Evolutionary conservation across 176 grass and related monocot species (phyloP), one percentile per base, ranked within the genome.

Genomic region (Zoysia japonica): DNA sequence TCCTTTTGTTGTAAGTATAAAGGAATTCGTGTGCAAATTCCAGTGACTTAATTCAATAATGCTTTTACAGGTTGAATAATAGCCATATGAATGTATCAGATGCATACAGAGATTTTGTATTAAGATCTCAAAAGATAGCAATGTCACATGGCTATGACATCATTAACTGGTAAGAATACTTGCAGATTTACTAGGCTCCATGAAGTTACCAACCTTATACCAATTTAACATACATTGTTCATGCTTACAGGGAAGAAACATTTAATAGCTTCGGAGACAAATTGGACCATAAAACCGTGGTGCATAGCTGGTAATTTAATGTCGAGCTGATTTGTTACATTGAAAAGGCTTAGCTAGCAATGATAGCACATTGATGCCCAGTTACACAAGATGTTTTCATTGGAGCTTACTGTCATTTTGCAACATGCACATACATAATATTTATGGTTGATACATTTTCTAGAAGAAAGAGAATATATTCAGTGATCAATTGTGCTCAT

Each of bases 121-220:
- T 93, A 47, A 86, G 87, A 83, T 85, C 89, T 57, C 94, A 97
- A 85, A 83, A 93, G 68, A 93, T 91, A 83, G 94, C 94, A 82
- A 67, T 93, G 63, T 97, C 94, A 81, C 89, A 97, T 79, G 94
- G 94, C 64, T 97, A 97, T 38, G 82, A 97, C 14, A 42, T 93
- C 28, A 79, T 97, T 75, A 97, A 93, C 65, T 97, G 94, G 94
- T 97, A 93, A 41, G 54, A 52, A 53, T 45, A 55, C 71, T 78
- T 50, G 11, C 60, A 74, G 63, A 75, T 48, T 49, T 79, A 38
- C 51, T 17, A 81, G 17, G 49, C 54, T 73, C 11, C 56, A 77
- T 36, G 13, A 43, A 74, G 16, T 72, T 79, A 52, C 49, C 79
- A 72, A 66, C 63, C 12, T 82, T 86, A 28, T 28, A 67, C 79